phyloP scores from a whole-genome alignment of 148 eudicot genomes.

The Polygonum aviculare region DNA sequence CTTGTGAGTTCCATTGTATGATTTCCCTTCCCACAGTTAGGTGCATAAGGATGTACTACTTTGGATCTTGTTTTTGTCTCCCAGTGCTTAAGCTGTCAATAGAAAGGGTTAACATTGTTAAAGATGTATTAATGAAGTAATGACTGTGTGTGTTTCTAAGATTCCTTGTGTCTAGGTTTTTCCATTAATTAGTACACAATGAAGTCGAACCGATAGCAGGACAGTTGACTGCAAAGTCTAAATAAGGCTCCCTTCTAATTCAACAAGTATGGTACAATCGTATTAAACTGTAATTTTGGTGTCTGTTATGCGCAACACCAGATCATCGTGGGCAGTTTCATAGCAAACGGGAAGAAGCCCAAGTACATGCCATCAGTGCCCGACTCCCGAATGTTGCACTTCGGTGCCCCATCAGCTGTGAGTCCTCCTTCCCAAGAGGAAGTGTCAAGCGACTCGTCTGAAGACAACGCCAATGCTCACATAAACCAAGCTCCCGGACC shows the following conservation, averaged over 20 bases:
- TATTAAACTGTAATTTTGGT: neutral
- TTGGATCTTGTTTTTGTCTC: neutral
- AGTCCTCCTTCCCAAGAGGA: conserved; percentile 51
- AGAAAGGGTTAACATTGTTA: neutral
- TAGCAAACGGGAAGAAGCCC: conserved; percentile 44
- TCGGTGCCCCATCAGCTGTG: conserved; percentile 22
- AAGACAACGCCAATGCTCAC: conserved; percentile 35
- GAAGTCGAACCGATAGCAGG: too few relatives aligned
- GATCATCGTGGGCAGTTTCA: conserved; percentile 64
- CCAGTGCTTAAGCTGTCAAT: neutral
- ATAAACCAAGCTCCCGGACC: conserved; percentile 10
- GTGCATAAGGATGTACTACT: neutral
- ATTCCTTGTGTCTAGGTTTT: neutral
- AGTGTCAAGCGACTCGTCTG: conserved; percentile 46
- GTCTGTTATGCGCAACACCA: conserved; percentile 9
- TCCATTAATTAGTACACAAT: too few relatives aligned
- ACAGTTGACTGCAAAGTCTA: neutral
- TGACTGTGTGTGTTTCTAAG: neutral
- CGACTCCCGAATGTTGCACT: conserved; percentile 16
- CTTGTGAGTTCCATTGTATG: neutral
- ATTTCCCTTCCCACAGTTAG: neutral
- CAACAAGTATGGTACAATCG: neutral
- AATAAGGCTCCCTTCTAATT: neutral
- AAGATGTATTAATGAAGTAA: neutral
- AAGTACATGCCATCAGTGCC: conserved; percentile 32